Conservation (phyloP, 2,329 filamentous ascomycete genomes). For the Madurella fahalii region DNA sequence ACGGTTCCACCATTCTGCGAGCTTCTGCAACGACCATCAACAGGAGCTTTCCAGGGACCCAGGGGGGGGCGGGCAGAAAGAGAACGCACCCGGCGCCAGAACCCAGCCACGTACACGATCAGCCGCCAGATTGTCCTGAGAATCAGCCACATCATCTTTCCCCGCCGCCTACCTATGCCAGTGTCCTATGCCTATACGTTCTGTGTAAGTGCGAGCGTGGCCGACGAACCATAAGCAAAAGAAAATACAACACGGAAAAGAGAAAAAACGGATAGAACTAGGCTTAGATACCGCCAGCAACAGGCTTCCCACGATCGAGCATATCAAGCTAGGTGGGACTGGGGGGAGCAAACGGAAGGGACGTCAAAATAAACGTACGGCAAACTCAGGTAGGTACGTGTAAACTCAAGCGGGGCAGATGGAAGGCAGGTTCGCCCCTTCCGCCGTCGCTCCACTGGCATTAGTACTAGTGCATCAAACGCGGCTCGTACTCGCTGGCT, state of each 20-base stretch:
- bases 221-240: too few species aligned
- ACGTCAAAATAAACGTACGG: neutral
- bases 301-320: neutral
- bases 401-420: neutral
- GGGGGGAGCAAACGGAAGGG: neutral
- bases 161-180: neutral
- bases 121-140: conserved; percentile 16
- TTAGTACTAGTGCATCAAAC: too few species aligned
- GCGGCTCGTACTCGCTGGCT: too few species aligned
- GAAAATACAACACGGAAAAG: neutral
- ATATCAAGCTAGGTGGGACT: neutral
- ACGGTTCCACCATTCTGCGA: conserved; percentile 62
- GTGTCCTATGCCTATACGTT: neutral
- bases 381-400: neutral
- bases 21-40: conserved; percentile 61
- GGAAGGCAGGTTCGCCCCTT: neutral
- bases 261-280: neutral
- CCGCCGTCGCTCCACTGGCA: neutral
- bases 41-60: neutral
- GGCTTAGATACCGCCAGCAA: neutral
- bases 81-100: conserved; percentile 20
- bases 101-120: conserved; percentile 15
- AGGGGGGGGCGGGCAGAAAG: neutral
- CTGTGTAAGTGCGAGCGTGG: neutral
- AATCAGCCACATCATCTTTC: conserved; percentile 12